Evolutionary conservation across 495 filamentous ascomycete species (phyloP), one percentile per base, ranked within the genome.

Genomic region (Margaritispora aquatica): DNA sequence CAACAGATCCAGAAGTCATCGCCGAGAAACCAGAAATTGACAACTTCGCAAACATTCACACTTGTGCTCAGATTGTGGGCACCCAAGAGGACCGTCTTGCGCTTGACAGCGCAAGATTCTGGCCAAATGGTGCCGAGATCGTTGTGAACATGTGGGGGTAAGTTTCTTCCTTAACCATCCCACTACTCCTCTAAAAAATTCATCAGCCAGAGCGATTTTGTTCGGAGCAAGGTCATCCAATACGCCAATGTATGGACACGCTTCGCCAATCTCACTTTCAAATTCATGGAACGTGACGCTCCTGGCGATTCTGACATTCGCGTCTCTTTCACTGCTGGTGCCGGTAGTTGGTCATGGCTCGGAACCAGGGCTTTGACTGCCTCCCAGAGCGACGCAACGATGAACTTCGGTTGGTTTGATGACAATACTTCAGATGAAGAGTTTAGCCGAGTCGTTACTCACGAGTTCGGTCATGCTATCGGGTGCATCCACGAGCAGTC

Each of bases 391-490:
- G 44, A 59, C 7, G 47, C 63, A 15, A 62, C 63, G 13, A 62
- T 62, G 59, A 62, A 62, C 41, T 54, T 57, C 17, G 59, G 50
- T n/a, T 59, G 57, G 51, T 57, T 68, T 22, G 52, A 64, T 47
- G 58, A 68, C 48, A 26, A 44, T 15, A 61, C 61, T 8, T 24
- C 61, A 26, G 60, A 66, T 20, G 38, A 55, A 8, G 54, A 64
- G 13, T 24, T 64, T 15, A 53, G 46, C 21, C 50, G 54, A 1
- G 52, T 58, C 4, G 58, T 69, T 17, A 59, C 65, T 26, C 67
- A 69, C 50, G 67, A 67, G 55, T 69, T 69, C 34, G 67, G 65
- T 17, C 67, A 69, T 52, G 61, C 67, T 15, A 49, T 69, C 15
- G 67, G 67, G n/a, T 58, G 54, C 44, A 60, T 67, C 17, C 66